These are phyloP conservation scores for Schizosaccharomyces cryophilus DNA, from an alignment of 805 yeast genomes.

Conservation along the genomic window DNA sequence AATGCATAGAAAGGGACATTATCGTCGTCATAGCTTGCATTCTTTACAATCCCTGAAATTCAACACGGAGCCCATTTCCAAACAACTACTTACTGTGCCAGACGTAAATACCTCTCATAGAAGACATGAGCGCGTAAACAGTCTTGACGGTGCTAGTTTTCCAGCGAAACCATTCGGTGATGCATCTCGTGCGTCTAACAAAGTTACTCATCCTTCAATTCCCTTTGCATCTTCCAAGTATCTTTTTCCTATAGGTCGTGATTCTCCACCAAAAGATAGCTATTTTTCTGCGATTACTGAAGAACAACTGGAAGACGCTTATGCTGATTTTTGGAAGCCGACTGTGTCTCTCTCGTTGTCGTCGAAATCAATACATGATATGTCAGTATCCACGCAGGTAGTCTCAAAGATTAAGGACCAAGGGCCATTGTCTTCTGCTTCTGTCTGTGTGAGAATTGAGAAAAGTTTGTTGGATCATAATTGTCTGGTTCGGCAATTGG, in stretches of 20 bases:
- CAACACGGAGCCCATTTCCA: neutral
- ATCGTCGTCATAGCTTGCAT: neutral
- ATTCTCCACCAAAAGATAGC: neutral
- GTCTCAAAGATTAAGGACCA: too few relatives aligned
- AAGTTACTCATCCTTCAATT: neutral
- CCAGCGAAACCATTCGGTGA: too few relatives aligned
- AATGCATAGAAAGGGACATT: neutral
- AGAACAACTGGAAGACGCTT: too few relatives aligned
- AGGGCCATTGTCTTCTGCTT: too few relatives aligned
- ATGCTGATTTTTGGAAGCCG: neutral
- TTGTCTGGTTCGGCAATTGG: too few relatives aligned
- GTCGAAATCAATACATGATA: neutral
- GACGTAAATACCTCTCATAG: neutral
- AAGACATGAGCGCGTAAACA: too few relatives aligned
- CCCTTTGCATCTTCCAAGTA: neutral
- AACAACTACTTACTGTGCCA: neutral
- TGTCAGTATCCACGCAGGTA: neutral
- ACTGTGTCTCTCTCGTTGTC: neutral
- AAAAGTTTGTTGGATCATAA: too few relatives aligned
- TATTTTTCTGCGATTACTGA: neutral
- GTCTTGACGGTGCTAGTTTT: too few relatives aligned
- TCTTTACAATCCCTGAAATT: neutral
- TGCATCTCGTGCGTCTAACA: too few relatives aligned
- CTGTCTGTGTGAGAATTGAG: too few relatives aligned
- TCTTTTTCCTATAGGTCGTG: neutral